A percentile compares a stretch with the other conserved stretches of the same genome.
phyloP scores from a whole-genome alignment of 2,329 filamentous ascomycete genomes.

The Cyphellophora attinorum region DNA sequence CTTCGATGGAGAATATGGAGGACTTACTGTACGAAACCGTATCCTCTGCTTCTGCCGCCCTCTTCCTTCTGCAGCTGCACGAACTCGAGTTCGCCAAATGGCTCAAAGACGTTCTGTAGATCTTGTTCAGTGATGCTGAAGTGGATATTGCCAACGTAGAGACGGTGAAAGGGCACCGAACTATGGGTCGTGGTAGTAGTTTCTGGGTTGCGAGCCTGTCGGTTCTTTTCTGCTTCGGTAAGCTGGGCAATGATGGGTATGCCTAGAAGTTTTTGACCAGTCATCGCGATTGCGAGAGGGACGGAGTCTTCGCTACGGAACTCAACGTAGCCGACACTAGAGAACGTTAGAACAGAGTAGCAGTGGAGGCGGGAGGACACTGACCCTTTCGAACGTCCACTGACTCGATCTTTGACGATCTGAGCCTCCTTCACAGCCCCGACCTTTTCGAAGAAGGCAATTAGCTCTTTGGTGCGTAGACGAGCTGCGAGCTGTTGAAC shows the following conservation, averaged over 20 bases:
- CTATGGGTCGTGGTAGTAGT: constrained; percentile 60
- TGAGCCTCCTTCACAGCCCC: constrained; percentile 93
- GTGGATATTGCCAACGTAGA: constrained; percentile 98
- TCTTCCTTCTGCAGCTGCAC: constrained; percentile 97
- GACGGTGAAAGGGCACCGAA: constrained; percentile 88
- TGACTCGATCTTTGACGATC: constrained; percentile 96
- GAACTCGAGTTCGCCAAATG: constrained; percentile 95
- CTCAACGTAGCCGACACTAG: constrained; percentile 96
- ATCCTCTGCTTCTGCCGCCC: constrained; percentile 78
- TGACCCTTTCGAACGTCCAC: constrained; percentile 93
- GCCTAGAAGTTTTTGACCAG: constrained; percentile 94
- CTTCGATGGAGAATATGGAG: background rate
- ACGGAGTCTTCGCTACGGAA: constrained; percentile 96
- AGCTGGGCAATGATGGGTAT: constrained; percentile 98
- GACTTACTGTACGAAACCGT: constrained; percentile 96
- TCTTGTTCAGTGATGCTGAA: constrained; percentile 98
- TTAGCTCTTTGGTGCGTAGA: constrained; percentile 82
- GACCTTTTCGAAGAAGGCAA: constrained; percentile 90
- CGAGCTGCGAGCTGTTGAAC: constrained; percentile 96
- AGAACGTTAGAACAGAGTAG: constrained; percentile 26
- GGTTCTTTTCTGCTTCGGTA: constrained; percentile 98
- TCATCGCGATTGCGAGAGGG: constrained; percentile 87
- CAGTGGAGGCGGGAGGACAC: constrained; percentile 21
- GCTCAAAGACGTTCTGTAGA: constrained; percentile 90
- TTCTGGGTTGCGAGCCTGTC: constrained; percentile 79